Percentiles rank a stretch among this genome's conserved stretches.
Evolutionary conservation across 2,329 filamentous ascomycete genomes (phyloP).

Genomic region (Claviceps monticola): DNA sequence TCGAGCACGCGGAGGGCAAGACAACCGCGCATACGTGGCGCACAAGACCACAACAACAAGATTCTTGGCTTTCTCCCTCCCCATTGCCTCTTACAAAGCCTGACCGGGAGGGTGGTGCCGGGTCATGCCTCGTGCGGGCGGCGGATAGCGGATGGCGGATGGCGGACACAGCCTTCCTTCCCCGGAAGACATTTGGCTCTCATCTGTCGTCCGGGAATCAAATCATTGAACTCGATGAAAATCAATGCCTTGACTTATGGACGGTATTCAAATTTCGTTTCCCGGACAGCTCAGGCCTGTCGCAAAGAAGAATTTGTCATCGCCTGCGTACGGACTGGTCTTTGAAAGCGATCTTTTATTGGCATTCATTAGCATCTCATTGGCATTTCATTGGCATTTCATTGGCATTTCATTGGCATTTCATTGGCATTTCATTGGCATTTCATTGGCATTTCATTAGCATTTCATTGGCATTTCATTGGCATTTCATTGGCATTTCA

Average conservation of each 20-base stretch:
- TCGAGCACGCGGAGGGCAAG: neutral
- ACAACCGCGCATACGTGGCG: neutral
- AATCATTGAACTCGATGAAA: neutral
- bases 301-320: neutral
- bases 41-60: neutral
- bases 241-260: neutral
- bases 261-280: neutral
- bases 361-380: no score
- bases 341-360: no score
- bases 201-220: constrained; percentile 4
- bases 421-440: neutral
- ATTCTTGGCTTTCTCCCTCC: neutral
- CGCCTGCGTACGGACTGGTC: neutral
- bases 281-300: neutral
- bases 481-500: no score
- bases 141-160: neutral
- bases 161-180: neutral
- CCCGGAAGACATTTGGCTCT: constrained; percentile 1
- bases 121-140: constrained; percentile 1
- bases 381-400: no score
- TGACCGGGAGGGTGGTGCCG: constrained; percentile 4
- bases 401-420: no score
- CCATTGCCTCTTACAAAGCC: neutral
- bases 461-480: no score
- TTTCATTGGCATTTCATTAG: neutral